A percentile compares a stretch with the other conserved stretches of the same genome.
phyloP scores from a whole-genome alignment of 1,139 yeast genomes.

The Scheffersomyces parashehatae region DNA sequence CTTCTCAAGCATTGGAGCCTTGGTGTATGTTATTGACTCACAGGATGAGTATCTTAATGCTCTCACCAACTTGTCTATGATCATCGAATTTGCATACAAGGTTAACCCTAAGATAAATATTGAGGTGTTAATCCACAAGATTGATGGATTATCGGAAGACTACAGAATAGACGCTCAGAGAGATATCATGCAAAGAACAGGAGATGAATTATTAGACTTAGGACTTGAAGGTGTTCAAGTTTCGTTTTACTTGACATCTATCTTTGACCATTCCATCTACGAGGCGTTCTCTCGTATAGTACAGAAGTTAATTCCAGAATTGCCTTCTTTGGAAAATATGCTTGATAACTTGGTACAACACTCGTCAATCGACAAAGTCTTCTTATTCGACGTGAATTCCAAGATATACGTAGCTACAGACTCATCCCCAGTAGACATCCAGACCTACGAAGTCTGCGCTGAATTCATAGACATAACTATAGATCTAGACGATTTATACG shows the following conservation, averaged over 20 bases:
- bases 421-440: conserved; percentile 92
- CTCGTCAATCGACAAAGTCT: conserved; percentile 88
- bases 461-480: conserved; percentile 94
- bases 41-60: conserved; percentile 96
- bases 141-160: conserved; percentile 93
- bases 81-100: conserved; percentile 83
- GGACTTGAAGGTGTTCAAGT: conserved; percentile 92
- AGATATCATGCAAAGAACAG: conserved; percentile 94
- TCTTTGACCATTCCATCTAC: conserved; percentile 92
- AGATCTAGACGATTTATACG: conserved; percentile 76
- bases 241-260: conserved; percentile 86
- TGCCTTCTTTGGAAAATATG: conserved; percentile 85
- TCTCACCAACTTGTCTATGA: conserved; percentile 81
- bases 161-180: conserved; percentile 92
- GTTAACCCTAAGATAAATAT: conserved; percentile 85
- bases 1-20: conserved; percentile 85
- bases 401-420: conserved; percentile 96
- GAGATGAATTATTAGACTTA: conserved; percentile 86
- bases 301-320: conserved; percentile 85
- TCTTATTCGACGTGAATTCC: conserved; percentile 88
- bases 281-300: conserved; percentile 94
- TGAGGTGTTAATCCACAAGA: conserved; percentile 91
- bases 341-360: conserved; percentile 87
- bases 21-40: conserved; percentile 90
- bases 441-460: conserved; percentile 94